These are phyloP conservation scores for Chenopodium quinoa DNA, from an alignment of 148 eudicot species.

Conservation along the genomic window DNA sequence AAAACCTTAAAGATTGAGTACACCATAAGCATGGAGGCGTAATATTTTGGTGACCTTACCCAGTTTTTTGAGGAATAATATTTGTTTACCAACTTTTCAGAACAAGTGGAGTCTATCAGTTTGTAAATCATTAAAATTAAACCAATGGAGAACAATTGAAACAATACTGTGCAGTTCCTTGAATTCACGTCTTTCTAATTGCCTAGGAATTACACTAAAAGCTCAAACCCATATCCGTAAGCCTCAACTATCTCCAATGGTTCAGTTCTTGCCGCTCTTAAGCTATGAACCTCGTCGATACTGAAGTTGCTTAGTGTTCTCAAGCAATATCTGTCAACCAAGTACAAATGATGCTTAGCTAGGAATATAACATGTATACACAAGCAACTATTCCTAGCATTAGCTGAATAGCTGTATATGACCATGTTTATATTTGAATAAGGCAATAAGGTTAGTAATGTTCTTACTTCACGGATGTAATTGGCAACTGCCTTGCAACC, in stretches of 20 bases:
- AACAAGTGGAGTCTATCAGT: too few relatives aligned
- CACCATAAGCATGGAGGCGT: too few relatives aligned
- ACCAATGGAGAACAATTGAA: neutral
- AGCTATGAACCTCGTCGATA: constrained; percentile 52
- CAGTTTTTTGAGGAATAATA: too few relatives aligned
- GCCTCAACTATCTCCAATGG: neutral
- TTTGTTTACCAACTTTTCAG: too few relatives aligned
- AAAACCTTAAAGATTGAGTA: too few relatives aligned
- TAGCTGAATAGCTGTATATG: neutral
- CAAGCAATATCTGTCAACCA: constrained; percentile 50
- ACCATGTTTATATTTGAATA: neutral
- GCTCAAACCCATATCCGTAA: constrained; percentile 5
- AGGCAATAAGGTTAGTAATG: neutral
- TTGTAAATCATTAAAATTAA: neutral
- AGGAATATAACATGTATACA: neutral
- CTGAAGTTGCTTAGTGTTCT: constrained; percentile 71
- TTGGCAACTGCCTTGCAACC: constrained; percentile 95
- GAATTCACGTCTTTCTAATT: neutral
- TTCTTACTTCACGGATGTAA: constrained; percentile 82
- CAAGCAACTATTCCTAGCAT: neutral
- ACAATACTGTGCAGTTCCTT: neutral
- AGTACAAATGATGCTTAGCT: neutral
- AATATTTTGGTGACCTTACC: too few relatives aligned
- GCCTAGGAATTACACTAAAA: neutral
- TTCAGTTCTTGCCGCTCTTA: neutral